These are phyloP conservation scores for Saraca asoca DNA, from an alignment of 331 rosid species.

Conservation along the genomic window DNA sequence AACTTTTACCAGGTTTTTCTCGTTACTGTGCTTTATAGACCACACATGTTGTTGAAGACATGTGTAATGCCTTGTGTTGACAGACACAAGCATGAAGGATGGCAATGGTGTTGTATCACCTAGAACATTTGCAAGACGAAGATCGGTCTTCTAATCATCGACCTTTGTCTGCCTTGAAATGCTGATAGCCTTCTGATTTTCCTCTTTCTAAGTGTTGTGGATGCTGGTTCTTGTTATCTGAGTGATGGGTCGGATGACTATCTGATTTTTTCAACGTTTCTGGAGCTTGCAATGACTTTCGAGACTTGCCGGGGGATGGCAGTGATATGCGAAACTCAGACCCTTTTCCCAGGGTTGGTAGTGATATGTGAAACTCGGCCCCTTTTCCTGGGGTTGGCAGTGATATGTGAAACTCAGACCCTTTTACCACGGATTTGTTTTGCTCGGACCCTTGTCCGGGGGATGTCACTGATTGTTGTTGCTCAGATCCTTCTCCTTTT, in stretches of 20 bases:
- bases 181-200: conserved; percentile 52
- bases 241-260: conserved; percentile 48
- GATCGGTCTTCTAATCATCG: conserved; percentile 39
- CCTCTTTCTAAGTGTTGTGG: conserved; percentile 66
- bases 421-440: too few relatives aligned
- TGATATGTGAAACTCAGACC: too few relatives aligned
- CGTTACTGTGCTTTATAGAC: conserved; percentile 23
- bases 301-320: conserved; percentile 3
- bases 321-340: too few relatives aligned
- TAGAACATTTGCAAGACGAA: conserved; percentile 30
- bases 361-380: too few relatives aligned
- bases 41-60: conserved; percentile 36
- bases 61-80: conserved; percentile 30
- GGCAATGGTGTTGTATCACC: conserved; percentile 37
- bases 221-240: conserved; percentile 49
- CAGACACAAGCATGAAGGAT: conserved; percentile 22
- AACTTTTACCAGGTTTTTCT: conserved; percentile 34
- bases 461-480: too few relatives aligned
- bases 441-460: too few relatives aligned
- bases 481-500: conserved; percentile 48
- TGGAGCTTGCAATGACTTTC: conserved; percentile 34
- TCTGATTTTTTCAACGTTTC: conserved; percentile 60
- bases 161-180: conserved; percentile 50
- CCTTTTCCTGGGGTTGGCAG: too few relatives aligned
- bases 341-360: too few relatives aligned